A percentile compares a stretch with the other conserved stretches of the same genome.
Evolutionary conservation across 2,329 filamentous ascomycete genomes (phyloP).

Genomic region (Cyphellophora europaea): DNA sequence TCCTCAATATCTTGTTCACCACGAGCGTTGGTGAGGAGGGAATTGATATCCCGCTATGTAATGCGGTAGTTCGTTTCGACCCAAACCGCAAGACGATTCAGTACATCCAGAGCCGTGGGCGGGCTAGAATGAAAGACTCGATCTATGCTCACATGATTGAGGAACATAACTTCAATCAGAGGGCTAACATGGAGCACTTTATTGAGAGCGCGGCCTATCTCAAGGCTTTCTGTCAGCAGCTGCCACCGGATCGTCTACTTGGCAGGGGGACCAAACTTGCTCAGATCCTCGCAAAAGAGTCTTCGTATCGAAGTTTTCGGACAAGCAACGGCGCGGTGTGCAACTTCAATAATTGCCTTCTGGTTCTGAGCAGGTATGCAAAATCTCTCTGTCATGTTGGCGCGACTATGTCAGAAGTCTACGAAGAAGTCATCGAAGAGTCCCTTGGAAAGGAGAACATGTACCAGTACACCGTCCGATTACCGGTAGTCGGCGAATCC

Average conservation of each 20-base stretch:
- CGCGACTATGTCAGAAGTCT: conserved; percentile 37
- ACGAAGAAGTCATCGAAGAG: conserved; percentile 32
- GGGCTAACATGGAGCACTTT: conserved; percentile 48
- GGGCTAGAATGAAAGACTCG: conserved; percentile 69
- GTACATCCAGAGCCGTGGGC: conserved; percentile 85
- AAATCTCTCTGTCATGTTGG: conserved; percentile 32
- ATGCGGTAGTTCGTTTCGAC: conserved; percentile 65
- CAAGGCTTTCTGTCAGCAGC: conserved; percentile 59
- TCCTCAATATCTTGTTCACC: conserved; percentile 53
- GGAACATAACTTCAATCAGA: conserved; percentile 53
- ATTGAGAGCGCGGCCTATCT: conserved; percentile 50
- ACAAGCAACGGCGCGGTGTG: conserved; percentile 12
- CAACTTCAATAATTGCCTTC: conserved; percentile 15
- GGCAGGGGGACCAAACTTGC: conserved; percentile 51
- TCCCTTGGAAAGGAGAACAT: conserved; percentile 24
- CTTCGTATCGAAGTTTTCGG: conserved; percentile 10
- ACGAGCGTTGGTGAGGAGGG: conserved; percentile 59
- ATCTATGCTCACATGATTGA: conserved; percentile 82
- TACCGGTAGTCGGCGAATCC: conserved; percentile 56
- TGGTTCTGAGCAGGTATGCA: conserved; percentile 15
- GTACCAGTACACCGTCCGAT: conserved; percentile 67
- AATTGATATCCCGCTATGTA: conserved; percentile 57
- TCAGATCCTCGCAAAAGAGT: conserved; percentile 44
- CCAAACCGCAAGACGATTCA: conserved; percentile 84
- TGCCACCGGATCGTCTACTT: conserved; percentile 67